These are phyloP conservation scores for Talaromyces nanjingensis DNA, from an alignment of 495 filamentous ascomycete genomes.

Conservation along the genomic window DNA sequence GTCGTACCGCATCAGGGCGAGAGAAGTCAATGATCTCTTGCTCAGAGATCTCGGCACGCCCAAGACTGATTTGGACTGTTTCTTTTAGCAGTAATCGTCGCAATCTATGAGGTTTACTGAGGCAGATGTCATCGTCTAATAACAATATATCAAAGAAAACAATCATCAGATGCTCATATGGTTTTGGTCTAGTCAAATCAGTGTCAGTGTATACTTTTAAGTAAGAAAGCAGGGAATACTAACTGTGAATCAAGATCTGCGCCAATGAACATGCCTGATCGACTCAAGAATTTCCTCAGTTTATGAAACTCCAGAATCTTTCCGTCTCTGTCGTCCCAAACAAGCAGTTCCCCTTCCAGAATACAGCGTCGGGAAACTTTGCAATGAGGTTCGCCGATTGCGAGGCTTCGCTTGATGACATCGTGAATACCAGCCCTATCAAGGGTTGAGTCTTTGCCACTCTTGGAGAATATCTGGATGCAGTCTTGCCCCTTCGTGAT, in stretches of 20 bases:
- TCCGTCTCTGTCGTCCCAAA: constrained; percentile 58
- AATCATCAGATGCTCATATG: constrained; percentile 74
- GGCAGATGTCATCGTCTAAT: constrained; percentile 58
- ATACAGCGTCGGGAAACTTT: constrained; percentile 58
- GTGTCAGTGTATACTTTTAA: neutral
- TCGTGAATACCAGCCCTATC: constrained; percentile 58
- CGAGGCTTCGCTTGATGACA: constrained; percentile 44
- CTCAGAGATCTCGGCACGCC: constrained; percentile 53
- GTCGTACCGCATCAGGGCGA: constrained; percentile 27
- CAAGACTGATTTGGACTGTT: constrained; percentile 47
- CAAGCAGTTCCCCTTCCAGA: constrained; percentile 74
- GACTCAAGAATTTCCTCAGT: constrained; percentile 68
- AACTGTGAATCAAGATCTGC: constrained; percentile 64
- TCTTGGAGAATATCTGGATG: constrained; percentile 84
- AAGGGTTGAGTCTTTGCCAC: constrained; percentile 75
- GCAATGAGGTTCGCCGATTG: constrained; percentile 49
- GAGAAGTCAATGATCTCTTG: constrained; percentile 59
- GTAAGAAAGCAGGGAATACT: constrained; percentile 14
- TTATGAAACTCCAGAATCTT: constrained; percentile 68
- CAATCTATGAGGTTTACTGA: constrained; percentile 52
- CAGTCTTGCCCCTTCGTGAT: constrained; percentile 44
- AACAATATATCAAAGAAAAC: constrained; percentile 74
- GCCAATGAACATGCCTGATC: constrained; percentile 65
- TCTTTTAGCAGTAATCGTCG: constrained; percentile 53
- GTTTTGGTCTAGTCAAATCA: constrained; percentile 44